Evolutionary conservation across 306 rosid genomes (phyloP), one percentile per base, ranked within the genome.

Genomic region (Ochetophila trinervis): DNA sequence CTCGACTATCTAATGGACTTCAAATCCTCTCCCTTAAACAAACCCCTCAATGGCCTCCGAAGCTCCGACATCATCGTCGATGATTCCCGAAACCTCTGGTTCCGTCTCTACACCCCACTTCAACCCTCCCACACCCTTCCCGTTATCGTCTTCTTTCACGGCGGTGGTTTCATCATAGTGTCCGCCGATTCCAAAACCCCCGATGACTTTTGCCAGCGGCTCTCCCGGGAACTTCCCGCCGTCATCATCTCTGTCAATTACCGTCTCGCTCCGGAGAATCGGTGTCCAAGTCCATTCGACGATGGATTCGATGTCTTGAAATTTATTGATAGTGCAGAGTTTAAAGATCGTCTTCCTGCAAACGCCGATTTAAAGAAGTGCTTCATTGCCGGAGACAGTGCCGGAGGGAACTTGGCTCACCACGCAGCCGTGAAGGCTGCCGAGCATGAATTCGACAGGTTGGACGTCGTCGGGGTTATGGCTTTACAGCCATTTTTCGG

Each of bases 31-130:
- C 74, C 67, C 0, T 3, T 16, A 5, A 52, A 37, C 0, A 65
- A 47, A 0, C 82, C 90, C 1, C 8, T 61, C 48, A 67, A 82
- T 14, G 90, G 86, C 62, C 84, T 89, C 34, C 57, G 60, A 27
- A 54, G 85, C 45, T 68, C 72, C 16, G 94, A 89, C 67, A 60
- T 84, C 49, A 53, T 37, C 5, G 67, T 89, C 23, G 85, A 84
- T 61, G 64, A 83, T 16, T 17, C 40, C 0, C 73, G 74, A 23
- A 57, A 79, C n/a, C 75, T 83, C 63, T 85, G 89, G 85, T 80
- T 79, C 61, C 87, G 91, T 15, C 49, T 87, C 71, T 87, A 70
- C 53, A 51, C 37, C 0, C 86, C 87, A 10, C 7, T 24, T 16
- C 54, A 50, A 15, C 0, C 32, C 58, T 0, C 53, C 19, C 8